phyloP scores from a whole-genome alignment of 352 stramenopile genomes.

The Halophytophthora polymorphica region DNA sequence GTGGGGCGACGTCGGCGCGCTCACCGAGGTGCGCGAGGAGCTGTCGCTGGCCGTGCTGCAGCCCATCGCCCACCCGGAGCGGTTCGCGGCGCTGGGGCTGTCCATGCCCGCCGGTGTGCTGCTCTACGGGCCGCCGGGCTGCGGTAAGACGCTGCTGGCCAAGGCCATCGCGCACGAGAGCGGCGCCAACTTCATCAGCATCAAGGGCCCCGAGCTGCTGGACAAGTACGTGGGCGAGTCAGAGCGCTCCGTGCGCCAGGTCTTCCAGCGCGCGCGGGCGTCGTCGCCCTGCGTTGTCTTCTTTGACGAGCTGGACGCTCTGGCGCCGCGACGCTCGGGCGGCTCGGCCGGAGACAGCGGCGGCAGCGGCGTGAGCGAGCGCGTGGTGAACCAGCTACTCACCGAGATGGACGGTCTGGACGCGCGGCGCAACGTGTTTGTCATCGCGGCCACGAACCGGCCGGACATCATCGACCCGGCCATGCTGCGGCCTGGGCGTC shows the following conservation, averaged over 20 bases:
- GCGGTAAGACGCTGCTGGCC: slow-evolving; percentile 98
- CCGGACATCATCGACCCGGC: slow-evolving; percentile 99
- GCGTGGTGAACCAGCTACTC: slow-evolving; percentile 97
- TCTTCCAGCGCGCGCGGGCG: slow-evolving; percentile 97
- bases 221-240: slow-evolving; percentile 99
- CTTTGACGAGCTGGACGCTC: slow-evolving; percentile 98
- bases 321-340: slow-evolving; percentile 92
- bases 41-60: slow-evolving; percentile 96
- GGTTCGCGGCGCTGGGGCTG: slow-evolving; percentile 94
- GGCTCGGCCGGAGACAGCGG: slow-evolving; percentile 46
- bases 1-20: slow-evolving; percentile 97
- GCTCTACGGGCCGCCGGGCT: slow-evolving; percentile 97
- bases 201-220: slow-evolving; percentile 98
- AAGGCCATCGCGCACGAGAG: slow-evolving; percentile 98
- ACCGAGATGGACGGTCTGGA: slow-evolving; percentile 99
- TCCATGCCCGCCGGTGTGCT: slow-evolving; percentile 96
- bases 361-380: slow-evolving; percentile 91
- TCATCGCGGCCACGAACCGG: slow-evolving; percentile 94
- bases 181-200: slow-evolving; percentile 98
- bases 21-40: slow-evolving; percentile 92
- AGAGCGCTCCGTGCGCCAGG: slow-evolving; percentile 92
- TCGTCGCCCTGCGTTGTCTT: slow-evolving; percentile 99
- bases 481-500: slow-evolving; percentile 96
- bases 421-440: slow-evolving; percentile 94
- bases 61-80: slow-evolving; percentile 95